Conservation (phyloP, 345 rosid species). For the Gossypium longicalyx region DNA sequence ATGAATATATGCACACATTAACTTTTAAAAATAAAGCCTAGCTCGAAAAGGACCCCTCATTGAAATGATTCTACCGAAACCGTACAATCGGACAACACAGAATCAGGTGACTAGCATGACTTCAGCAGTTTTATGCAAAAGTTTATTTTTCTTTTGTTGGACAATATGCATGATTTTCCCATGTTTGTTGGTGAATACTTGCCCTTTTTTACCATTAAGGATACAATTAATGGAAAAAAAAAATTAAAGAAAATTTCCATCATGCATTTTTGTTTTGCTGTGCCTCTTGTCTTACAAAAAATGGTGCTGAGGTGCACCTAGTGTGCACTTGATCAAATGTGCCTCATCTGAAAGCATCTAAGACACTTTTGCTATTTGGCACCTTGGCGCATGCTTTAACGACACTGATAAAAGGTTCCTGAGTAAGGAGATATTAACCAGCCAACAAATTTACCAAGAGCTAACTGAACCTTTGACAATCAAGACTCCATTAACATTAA, state of each 20-base stretch:
- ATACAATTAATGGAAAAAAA: too few species aligned
- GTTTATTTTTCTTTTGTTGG: too few species aligned
- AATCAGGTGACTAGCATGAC: background rate
- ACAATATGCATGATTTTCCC: too few species aligned
- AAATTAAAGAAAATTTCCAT: too few species aligned
- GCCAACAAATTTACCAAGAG: background rate
- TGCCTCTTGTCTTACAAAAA: too few species aligned
- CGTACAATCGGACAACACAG: background rate
- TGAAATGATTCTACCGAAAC: background rate
- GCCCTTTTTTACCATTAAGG: too few species aligned
- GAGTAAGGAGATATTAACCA: conserved; percentile 8
- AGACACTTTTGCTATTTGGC: too few species aligned
- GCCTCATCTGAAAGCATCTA: background rate
- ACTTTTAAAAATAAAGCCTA: background rate
- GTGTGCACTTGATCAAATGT: too few species aligned
- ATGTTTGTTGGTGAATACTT: too few species aligned
- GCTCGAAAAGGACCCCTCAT: background rate
- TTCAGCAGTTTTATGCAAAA: background rate
- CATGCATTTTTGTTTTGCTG: too few species aligned
- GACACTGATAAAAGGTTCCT: background rate
- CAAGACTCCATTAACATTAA: background rate
- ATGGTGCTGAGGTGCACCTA: too few species aligned
- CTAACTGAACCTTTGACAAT: background rate
- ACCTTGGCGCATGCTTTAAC: too few species aligned
- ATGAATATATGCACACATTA: conserved; percentile 9